Conservation (phyloP, 305 asterid species). For the Plantago coronopus region DNA sequence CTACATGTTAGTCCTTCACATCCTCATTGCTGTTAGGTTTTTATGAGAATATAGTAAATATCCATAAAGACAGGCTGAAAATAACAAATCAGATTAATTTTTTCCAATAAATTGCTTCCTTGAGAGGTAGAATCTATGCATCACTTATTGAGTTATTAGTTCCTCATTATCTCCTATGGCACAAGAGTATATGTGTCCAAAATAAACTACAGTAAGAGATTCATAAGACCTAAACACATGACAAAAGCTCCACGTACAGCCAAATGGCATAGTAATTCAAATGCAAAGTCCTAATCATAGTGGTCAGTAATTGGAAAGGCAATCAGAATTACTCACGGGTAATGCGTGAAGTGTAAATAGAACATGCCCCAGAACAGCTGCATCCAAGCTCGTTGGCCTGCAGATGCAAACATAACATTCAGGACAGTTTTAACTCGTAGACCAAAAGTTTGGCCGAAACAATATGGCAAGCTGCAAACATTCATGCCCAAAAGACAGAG, state of each 20-base stretch:
- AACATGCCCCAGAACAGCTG: conserved; percentile 68
- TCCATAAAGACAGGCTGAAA: too few species aligned
- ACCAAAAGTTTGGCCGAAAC: conserved; percentile 1
- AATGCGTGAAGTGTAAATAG: conserved; percentile 75
- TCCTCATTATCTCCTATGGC: background rate
- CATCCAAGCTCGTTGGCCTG: conserved; percentile 96
- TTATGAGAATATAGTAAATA: too few species aligned
- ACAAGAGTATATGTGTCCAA: background rate
- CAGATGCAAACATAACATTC: conserved; percentile 24
- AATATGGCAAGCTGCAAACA: conserved; percentile 4
- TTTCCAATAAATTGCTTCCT: background rate
- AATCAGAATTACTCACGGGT: conserved; percentile 64
- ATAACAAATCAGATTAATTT: too few species aligned
- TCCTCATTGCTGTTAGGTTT: too few species aligned
- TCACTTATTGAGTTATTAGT: background rate
- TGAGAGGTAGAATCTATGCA: background rate
- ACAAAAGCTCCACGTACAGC: background rate
- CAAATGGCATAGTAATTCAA: conserved; percentile 9
- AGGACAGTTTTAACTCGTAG: conserved; percentile 13
- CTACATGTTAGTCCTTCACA: too few species aligned
- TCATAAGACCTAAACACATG: conserved; percentile 4
- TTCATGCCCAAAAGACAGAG: conserved; percentile 11
- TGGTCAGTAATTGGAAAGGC: background rate
- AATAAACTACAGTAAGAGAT: background rate
- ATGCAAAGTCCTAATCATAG: background rate